phyloP scores from a whole-genome alignment of 23 red algal species.

The Gracilaria caudata region DNA sequence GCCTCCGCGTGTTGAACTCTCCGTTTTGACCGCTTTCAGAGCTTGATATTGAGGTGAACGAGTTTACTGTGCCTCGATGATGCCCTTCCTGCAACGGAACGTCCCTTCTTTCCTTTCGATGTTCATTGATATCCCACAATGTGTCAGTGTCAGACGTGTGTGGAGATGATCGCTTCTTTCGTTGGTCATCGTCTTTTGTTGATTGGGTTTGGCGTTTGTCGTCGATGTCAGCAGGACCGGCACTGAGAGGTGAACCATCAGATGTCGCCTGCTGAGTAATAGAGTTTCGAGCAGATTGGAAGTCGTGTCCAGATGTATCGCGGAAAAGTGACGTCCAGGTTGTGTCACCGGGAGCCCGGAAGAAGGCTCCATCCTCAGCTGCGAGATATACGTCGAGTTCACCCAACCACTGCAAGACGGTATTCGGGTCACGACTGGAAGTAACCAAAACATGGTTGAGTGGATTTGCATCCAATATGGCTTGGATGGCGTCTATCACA shows the following conservation, averaged over 20 bases:
- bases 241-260: neutral
- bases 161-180: neutral
- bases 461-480: conserved; percentile 40
- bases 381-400: conserved; percentile 73
- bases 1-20: conserved; percentile 27
- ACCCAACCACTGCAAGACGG: conserved; percentile 61
- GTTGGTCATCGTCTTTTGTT: neutral
- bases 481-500: conserved; percentile 60
- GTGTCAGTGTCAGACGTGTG: neutral
- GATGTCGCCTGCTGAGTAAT: neutral
- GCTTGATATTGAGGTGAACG: conserved; percentile 27
- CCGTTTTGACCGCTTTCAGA: conserved; percentile 33
- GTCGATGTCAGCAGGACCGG: neutral
- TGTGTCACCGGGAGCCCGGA: conserved; percentile 52
- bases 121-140: conserved; percentile 3
- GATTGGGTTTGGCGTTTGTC: neutral
- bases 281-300: neutral
- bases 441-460: conserved; percentile 72
- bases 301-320: conserved; percentile 23
- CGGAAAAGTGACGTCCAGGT: conserved; percentile 59
- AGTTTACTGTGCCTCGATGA: conserved; percentile 9
- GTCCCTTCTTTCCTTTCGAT: neutral
- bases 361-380: conserved; percentile 84
- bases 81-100: conserved; percentile 27
- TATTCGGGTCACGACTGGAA: conserved; percentile 75